Conservation (phyloP, 768 basidiomycete genomes). For the Trametes meyenii region DNA sequence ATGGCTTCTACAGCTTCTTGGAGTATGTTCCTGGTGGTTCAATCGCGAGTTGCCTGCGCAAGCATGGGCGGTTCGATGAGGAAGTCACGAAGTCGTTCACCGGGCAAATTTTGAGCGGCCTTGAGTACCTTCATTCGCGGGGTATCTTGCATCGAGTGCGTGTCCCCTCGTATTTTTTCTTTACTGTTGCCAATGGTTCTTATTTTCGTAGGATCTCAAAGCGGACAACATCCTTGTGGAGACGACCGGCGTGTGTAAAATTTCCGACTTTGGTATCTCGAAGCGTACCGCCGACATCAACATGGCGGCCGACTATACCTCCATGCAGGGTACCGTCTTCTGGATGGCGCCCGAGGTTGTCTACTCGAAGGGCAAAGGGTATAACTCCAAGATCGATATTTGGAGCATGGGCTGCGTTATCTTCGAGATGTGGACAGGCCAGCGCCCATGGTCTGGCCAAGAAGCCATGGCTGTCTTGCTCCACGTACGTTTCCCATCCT, state of each 20-base stretch:
- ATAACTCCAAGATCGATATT: conserved; percentile 97
- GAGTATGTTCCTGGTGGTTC: conserved; percentile 99
- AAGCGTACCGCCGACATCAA: conserved; percentile 90
- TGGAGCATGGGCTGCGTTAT: conserved; percentile 99
- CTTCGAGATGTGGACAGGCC: conserved; percentile 98
- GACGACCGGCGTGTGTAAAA: conserved; percentile 90
- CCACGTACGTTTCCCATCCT: conserved; percentile 59
- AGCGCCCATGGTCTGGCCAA: conserved; percentile 90
- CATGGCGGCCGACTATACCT: conserved; percentile 80
- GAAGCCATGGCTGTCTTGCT: conserved; percentile 93
- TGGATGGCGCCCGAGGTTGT: conserved; percentile 99
- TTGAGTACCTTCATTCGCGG: conserved; percentile 90
- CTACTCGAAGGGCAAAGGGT: conserved; percentile 84
- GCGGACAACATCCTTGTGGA: conserved; percentile 98
- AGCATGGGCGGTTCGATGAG: conserved; percentile 92
- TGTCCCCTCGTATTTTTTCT: conserved; percentile 1
- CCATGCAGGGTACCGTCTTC: conserved; percentile 97
- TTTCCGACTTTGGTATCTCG: conserved; percentile 98
- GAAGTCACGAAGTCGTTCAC: conserved; percentile 93
- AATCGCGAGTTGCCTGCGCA: conserved; percentile 85
- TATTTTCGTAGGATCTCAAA: conserved; percentile 76
- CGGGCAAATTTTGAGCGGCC: conserved; percentile 84
- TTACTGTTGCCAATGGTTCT: neutral
- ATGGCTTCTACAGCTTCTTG: conserved; percentile 70
- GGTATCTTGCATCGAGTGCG: conserved; percentile 90